phyloP scores from a whole-genome alignment of 179 eudicot species.

The Amaranthus tricolor region DNA sequence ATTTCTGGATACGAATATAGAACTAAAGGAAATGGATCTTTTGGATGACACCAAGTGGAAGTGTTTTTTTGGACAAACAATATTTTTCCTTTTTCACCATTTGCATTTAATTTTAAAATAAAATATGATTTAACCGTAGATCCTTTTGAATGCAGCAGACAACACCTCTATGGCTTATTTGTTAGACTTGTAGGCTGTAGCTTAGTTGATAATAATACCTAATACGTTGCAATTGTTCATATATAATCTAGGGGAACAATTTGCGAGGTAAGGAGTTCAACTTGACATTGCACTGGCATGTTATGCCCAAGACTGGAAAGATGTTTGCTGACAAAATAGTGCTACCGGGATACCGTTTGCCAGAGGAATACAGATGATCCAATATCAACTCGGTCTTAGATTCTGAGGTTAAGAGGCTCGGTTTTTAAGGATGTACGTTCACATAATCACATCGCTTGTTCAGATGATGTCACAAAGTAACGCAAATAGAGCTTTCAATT shows the following conservation, averaged over 20 bases:
- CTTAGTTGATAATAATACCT: not conserved
- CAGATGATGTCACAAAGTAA: conserved; percentile 6
- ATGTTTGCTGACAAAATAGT: conserved; percentile 84
- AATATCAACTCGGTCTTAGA: not conserved
- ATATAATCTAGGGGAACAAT: conserved; percentile 64
- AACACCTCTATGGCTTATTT: not conserved
- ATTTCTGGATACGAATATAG: too few relatives aligned
- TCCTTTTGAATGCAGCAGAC: too few relatives aligned
- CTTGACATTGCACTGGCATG: conserved; percentile 96
- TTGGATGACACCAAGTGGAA: too few relatives aligned
- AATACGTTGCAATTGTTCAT: not conserved
- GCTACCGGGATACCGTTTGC: conserved; percentile 74
- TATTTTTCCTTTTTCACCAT: too few relatives aligned
- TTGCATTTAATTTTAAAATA: too few relatives aligned
- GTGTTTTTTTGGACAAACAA: too few relatives aligned
- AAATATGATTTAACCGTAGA: too few relatives aligned
- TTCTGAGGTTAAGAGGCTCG: not conserved
- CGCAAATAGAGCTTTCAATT: conserved; percentile 9
- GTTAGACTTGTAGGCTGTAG: not conserved
- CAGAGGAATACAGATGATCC: conserved; percentile 59
- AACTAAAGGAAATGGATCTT: too few relatives aligned
- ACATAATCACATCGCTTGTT: not conserved
- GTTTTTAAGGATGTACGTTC: conserved; percentile 1
- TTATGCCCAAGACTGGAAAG: conserved; percentile 99
- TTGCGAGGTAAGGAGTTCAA: conserved; percentile 82